A percentile compares a stretch with the other conserved stretches of the same genome.
Conservation (phyloP, 306 rosid species). For the Malus asiatica region DNA sequence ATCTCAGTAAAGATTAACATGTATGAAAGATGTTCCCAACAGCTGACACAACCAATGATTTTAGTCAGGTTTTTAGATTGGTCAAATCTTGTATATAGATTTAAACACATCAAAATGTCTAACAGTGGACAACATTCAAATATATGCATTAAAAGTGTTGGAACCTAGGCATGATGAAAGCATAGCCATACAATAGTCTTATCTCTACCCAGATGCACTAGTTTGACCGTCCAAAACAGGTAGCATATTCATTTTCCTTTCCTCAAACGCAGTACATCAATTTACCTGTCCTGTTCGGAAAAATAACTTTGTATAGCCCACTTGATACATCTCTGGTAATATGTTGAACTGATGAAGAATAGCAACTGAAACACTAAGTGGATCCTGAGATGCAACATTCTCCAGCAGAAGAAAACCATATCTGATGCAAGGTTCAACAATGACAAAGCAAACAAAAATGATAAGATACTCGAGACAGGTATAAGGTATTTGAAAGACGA, state of each 20-base stretch:
- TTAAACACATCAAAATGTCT: background rate
- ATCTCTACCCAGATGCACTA: background rate
- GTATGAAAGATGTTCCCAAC: background rate
- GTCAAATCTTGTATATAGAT: background rate
- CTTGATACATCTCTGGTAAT: slow-evolving; percentile 97
- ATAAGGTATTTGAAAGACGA: background rate
- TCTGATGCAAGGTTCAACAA: slow-evolving; percentile 42
- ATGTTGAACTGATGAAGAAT: slow-evolving; percentile 97
- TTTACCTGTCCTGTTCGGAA: slow-evolving; percentile 98
- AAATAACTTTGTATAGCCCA: slow-evolving; percentile 94
- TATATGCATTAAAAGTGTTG: background rate
- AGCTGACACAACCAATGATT: background rate
- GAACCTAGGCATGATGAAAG: background rate
- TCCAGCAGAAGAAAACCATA: slow-evolving; percentile 96
- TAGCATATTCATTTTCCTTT: background rate
- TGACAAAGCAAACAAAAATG: background rate
- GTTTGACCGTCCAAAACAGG: background rate
- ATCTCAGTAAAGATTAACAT: background rate
- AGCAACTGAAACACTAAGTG: slow-evolving; percentile 93
- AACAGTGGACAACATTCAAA: background rate
- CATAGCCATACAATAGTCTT: background rate
- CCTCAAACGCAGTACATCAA: background rate
- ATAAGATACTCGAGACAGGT: background rate
- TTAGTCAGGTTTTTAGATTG: background rate
- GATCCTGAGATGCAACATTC: slow-evolving; percentile 77